These are phyloP conservation scores for Metarhizium anisopliae DNA, from an alignment of 2,329 filamentous ascomycete species.

Conservation along the genomic window DNA sequence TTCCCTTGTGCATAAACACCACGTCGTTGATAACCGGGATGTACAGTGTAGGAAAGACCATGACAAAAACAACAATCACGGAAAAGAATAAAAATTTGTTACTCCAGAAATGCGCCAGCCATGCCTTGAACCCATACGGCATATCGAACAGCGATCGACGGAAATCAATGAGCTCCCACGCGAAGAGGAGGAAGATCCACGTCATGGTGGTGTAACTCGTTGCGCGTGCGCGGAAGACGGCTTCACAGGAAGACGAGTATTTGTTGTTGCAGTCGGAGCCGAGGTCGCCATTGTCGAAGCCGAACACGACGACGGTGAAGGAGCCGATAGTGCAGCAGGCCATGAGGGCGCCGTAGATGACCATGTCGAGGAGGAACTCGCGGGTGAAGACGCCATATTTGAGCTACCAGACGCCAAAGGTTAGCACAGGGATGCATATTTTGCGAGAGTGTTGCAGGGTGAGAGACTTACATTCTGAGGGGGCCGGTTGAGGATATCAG, in stretches of 20 bases:
- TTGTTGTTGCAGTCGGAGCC: constrained; percentile 48
- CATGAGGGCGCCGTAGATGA: constrained; percentile 57
- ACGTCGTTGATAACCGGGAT: constrained; percentile 57
- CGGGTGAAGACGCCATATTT: constrained; percentile 51
- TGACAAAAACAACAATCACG: constrained; percentile 43
- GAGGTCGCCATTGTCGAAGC: constrained; percentile 43
- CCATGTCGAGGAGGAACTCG: constrained; percentile 54
- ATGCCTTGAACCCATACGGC: constrained; percentile 35
- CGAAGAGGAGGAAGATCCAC: constrained; percentile 59
- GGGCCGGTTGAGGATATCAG: constrained; percentile 57
- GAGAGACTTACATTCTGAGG: constrained; percentile 45
- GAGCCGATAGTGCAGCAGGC: constrained; percentile 46
- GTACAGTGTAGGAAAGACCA: constrained; percentile 53
- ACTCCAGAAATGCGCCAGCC: constrained; percentile 45
- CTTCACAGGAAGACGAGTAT: constrained; percentile 41
- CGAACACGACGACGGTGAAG: constrained; percentile 51
- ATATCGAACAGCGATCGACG: constrained; percentile 56
- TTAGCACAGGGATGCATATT: not conserved
- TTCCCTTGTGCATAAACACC: constrained; percentile 37
- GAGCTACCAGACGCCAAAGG: constrained; percentile 14
- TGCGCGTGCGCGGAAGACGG: constrained; percentile 54
- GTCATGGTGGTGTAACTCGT: constrained; percentile 59
- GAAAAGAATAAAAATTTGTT: constrained; percentile 45
- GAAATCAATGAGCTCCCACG: constrained; percentile 60
- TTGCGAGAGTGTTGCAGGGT: no score